These are phyloP conservation scores for Lenzites betulinus DNA, from an alignment of 768 basidiomycete genomes.

Conservation along the genomic window DNA sequence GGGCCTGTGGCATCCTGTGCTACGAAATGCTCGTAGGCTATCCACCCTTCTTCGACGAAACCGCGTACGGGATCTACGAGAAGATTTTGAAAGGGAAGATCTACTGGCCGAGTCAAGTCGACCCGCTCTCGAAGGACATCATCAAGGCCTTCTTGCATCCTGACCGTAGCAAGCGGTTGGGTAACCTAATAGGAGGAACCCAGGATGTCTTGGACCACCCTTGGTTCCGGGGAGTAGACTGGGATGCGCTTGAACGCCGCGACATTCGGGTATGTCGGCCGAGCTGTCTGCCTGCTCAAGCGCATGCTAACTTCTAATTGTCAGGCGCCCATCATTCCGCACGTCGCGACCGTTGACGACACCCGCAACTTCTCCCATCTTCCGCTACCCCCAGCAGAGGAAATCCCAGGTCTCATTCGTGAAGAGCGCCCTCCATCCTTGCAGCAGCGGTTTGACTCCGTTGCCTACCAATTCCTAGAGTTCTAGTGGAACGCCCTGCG, in stretches of 20 bases:
- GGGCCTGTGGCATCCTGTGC: constrained; percentile 96
- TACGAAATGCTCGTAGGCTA: constrained; percentile 99
- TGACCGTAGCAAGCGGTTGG: constrained; percentile 88
- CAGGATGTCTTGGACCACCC: constrained; percentile 89
- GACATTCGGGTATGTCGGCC: constrained; percentile 72
- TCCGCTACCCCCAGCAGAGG: constrained; percentile 72
- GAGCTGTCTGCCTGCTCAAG: background rate
- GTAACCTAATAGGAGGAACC: constrained; percentile 91
- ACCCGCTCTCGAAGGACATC: constrained; percentile 85
- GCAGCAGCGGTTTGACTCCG: constrained; percentile 65
- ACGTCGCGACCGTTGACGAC: constrained; percentile 77
- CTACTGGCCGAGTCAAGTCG: constrained; percentile 89
- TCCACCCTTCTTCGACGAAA: constrained; percentile 97
- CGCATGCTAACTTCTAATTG: constrained; percentile 8
- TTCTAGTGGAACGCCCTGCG: constrained; percentile 45
- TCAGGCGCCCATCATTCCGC: constrained; percentile 86
- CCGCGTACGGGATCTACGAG: constrained; percentile 98
- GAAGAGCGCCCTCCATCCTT: constrained; percentile 61
- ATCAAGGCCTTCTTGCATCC: constrained; percentile 88
- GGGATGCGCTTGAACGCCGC: constrained; percentile 82
- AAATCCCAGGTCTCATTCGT: constrained; percentile 75
- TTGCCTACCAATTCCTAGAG: constrained; percentile 73
- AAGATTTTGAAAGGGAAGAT: constrained; percentile 90
- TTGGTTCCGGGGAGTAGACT: constrained; percentile 96
- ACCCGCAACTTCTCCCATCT: constrained; percentile 85